Evolutionary conservation across 1,139 yeast species (phyloP), one percentile per base, ranked within the genome.

Genomic region (Kurtzmaniella quercitrusa): DNA sequence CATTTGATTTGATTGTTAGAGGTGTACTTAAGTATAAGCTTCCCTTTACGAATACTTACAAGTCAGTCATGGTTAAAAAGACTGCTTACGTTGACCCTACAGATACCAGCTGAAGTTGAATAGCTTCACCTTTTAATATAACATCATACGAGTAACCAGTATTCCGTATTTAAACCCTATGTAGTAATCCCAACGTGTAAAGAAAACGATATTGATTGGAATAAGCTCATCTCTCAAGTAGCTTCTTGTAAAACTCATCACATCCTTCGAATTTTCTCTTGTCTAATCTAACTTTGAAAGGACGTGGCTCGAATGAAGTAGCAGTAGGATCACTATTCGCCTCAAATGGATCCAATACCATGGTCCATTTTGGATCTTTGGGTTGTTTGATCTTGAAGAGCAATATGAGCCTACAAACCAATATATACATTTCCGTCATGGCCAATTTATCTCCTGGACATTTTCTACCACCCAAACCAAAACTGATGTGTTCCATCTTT

Each of bases 1-100:
- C 96, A 11, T 91, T 91, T 62, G 96, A 90, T 49, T 68, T 91
- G 54, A 85, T 90, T 23, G 73, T 91, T 2, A 73, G 96, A 39
- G 98, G 98, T 0, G 82, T 83, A 17, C 73, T 91, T 60, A 81
- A 79, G 59, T 91, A 93, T 62, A 79, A 77, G 44, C 68, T 91
- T 41, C 93, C 95, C 1, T 71, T 91, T 51, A 73, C 80, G 39
- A 70, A 70, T 43, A 71, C 71, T 15, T 68, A 69, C 38, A 75
- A 78, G 54, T 75, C 86, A 0, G 77, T 83, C 6, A 80, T 82
- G 4, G 82, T 86, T 17, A 81, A 82, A 47, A 81, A 80, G 54
- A 70, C 81, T 16, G 75, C 79, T 27, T 66, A 70, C 45, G 73
- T 85, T 37, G 82, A 84, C 59, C 88, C 91, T 6, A 62, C 60